Evolutionary conservation across 2,329 filamentous ascomycete species (phyloP).

Genomic region (Fusarium graminum): DNA sequence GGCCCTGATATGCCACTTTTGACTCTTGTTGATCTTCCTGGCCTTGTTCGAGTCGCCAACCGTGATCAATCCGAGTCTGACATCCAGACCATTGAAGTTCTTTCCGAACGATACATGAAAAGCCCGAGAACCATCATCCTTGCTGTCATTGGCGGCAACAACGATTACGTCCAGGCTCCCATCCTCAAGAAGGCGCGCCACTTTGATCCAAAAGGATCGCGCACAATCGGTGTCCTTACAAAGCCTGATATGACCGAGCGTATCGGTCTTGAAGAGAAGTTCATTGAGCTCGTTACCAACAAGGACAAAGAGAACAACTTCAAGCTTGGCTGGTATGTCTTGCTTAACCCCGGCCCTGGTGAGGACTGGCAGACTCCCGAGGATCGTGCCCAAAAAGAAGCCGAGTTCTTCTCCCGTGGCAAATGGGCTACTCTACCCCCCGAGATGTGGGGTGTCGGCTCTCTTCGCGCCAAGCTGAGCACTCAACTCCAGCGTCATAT

Average conservation of each 20-base stretch:
- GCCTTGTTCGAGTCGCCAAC: conserved; percentile 67
- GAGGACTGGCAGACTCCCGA: conserved; percentile 60
- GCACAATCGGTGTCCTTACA: conserved; percentile 66
- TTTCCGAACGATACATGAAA: conserved; percentile 69
- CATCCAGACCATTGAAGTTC: conserved; percentile 63
- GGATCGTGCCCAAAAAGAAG: conserved; percentile 59
- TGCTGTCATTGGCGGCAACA: conserved; percentile 68
- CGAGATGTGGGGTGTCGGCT: conserved; percentile 61
- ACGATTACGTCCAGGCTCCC: conserved; percentile 66
- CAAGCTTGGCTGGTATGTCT: conserved; percentile 65
- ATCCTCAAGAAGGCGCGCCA: conserved; percentile 65
- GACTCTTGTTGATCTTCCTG: conserved; percentile 72
- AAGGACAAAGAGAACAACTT: conserved; percentile 64
- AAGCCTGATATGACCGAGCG: conserved; percentile 67
- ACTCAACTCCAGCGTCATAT: conserved; percentile 65
- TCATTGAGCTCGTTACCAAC: conserved; percentile 66
- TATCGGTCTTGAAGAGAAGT: conserved; percentile 66
- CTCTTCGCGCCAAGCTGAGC: conserved; percentile 64
- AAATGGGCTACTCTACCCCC: conserved; percentile 64
- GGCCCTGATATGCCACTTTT: conserved; percentile 71
- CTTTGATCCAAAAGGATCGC: conserved; percentile 63
- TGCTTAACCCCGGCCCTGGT: conserved; percentile 63
- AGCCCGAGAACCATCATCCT: conserved; percentile 67
- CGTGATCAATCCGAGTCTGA: conserved; percentile 66
- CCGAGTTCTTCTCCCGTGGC: conserved; percentile 63